Evolutionary conservation across 495 filamentous ascomycete genomes (phyloP).

Genomic region (Letharia columbiana): DNA sequence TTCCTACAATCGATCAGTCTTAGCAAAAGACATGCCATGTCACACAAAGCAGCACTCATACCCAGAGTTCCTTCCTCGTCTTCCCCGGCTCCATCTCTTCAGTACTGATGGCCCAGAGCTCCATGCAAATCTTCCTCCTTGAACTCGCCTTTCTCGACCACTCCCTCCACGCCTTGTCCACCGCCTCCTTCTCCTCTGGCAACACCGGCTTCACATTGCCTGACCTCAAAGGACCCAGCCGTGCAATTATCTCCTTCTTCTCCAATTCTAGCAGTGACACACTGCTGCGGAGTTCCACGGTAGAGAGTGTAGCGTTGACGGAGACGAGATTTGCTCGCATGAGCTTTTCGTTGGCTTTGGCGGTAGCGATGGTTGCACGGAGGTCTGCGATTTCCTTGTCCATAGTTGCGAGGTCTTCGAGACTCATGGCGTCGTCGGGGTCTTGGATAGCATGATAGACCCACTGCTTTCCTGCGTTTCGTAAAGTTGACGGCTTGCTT

Average conservation of each 20-base stretch:
- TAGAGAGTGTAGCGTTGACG: conserved; percentile 43
- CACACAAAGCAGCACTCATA: conserved; percentile 25
- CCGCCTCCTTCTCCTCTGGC: conserved; percentile 38
- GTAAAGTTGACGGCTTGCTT: not conserved
- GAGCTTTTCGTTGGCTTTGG: conserved; percentile 45
- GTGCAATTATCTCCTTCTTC: conserved; percentile 34
- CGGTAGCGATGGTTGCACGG: conserved; percentile 38
- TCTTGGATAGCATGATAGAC: conserved; percentile 56
- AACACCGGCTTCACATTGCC: conserved; percentile 38
- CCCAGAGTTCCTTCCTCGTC: conserved; percentile 44
- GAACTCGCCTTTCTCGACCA: conserved; percentile 41
- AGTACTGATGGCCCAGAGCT: conserved; percentile 43
- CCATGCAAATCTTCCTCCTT: conserved; percentile 45
- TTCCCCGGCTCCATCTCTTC: conserved; percentile 41
- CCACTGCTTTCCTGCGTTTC: conserved; percentile 47
- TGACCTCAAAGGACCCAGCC: conserved; percentile 34
- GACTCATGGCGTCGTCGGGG: conserved; percentile 34
- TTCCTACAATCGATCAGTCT: conserved; percentile 29
- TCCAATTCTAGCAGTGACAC: conserved; percentile 41
- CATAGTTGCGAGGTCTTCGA: conserved; percentile 40
- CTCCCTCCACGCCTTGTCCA: conserved; percentile 42
- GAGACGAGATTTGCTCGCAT: conserved; percentile 40
- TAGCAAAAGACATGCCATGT: not conserved
- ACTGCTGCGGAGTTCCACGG: conserved; percentile 41
- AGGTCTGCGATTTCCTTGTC: conserved; percentile 44